Conservation (phyloP, 306 rosid genomes). For the Lathyrus sativus region DNA sequence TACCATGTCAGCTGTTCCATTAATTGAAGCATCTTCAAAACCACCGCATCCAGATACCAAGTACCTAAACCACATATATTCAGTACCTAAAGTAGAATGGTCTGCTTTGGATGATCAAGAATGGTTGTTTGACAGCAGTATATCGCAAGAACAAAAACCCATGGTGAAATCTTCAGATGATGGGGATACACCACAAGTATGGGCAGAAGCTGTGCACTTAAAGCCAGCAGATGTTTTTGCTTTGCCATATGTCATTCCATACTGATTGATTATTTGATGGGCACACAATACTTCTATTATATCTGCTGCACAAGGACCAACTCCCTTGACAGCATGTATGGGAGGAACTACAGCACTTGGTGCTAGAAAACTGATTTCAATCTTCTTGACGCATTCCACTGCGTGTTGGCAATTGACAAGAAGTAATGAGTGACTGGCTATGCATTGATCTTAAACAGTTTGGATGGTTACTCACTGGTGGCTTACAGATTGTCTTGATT, state of each 20-base stretch:
- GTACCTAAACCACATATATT: conserved; percentile 60
- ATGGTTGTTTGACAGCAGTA: conserved; percentile 65
- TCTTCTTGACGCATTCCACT: conserved; percentile 41
- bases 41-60: conserved; percentile 80
- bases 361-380: conserved; percentile 38
- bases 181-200: conserved; percentile 59
- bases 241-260: conserved; percentile 89
- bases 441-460: conserved; percentile 27
- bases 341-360: conserved; percentile 38
- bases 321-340: conserved; percentile 31
- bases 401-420: conserved; percentile 41
- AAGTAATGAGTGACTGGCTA: conserved; percentile 36
- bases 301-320: conserved; percentile 36
- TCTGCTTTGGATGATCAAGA: conserved; percentile 62
- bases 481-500: conserved; percentile 28
- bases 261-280: conserved; percentile 50
- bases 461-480: conserved; percentile 13
- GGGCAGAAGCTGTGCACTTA: conserved; percentile 84
- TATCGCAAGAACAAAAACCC: conserved; percentile 47
- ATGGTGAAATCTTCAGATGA: conserved; percentile 42
- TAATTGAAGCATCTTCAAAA: conserved; percentile 44
- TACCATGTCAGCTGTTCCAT: conserved; percentile 42
- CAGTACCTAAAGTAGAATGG: conserved; percentile 66
- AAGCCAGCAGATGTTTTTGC: conserved; percentile 67
- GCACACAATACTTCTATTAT: conserved; percentile 40